phyloP scores from a whole-genome alignment of 2,329 filamentous ascomycete species.

The Cyclaneusma minus region DNA sequence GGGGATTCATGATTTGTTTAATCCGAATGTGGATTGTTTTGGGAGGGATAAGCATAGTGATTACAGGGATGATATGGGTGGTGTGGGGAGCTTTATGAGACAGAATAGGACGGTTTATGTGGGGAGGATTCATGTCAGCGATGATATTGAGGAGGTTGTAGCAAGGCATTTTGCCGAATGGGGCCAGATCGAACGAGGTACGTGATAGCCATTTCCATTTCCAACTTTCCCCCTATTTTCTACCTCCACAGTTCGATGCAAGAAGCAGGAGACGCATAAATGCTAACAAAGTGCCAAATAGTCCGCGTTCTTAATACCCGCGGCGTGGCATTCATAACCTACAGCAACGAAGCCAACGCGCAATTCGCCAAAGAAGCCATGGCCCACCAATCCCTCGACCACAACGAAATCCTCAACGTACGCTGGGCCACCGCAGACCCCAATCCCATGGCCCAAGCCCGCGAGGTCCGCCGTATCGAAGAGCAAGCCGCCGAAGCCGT shows the following conservation, averaged over 20 bases:
- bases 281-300: slow-evolving; percentile 14
- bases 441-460: slow-evolving; percentile 85
- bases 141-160: slow-evolving; percentile 94
- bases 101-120: slow-evolving; percentile 92
- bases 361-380: slow-evolving; percentile 92
- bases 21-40: slow-evolving; percentile 90
- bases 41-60: slow-evolving; percentile 84
- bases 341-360: slow-evolving; percentile 75
- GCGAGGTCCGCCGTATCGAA: slow-evolving; percentile 77
- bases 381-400: slow-evolving; percentile 84
- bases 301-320: slow-evolving; percentile 72
- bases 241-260: no score
- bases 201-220: slow-evolving; percentile 8
- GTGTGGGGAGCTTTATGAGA: slow-evolving; percentile 83
- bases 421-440: slow-evolving; percentile 95
- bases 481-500: slow-evolving; percentile 96
- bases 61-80: slow-evolving; percentile 95
- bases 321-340: slow-evolving; percentile 92
- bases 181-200: slow-evolving; percentile 73
- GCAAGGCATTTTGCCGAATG: slow-evolving; percentile 92
- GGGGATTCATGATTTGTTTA: slow-evolving; percentile 75
- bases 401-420: slow-evolving; percentile 87
- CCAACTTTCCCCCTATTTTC: neutral
- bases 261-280: slow-evolving; percentile 3
- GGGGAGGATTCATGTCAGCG: slow-evolving; percentile 84